Percentiles rank a stretch among this genome's conserved stretches.
Conservation (phyloP, 768 basidiomycete species). For the Sarcodon aspratus region DNA sequence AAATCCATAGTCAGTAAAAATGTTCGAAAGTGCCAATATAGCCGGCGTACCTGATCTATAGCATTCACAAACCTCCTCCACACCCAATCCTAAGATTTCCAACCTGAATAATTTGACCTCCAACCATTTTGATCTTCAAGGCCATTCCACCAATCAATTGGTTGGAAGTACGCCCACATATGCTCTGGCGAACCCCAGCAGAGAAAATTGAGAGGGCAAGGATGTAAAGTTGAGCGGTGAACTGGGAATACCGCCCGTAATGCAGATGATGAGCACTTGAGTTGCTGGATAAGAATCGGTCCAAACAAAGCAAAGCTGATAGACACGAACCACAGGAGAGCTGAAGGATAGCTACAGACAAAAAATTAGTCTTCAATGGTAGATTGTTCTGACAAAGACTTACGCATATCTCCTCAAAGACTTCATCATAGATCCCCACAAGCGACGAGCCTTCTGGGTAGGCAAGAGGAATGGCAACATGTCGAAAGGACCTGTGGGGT, state of each 20-base stretch:
- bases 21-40: too few relatives aligned
- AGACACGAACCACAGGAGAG: slow-evolving; percentile 18
- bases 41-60: too few relatives aligned
- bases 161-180: slow-evolving; percentile 18
- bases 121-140: slow-evolving; percentile 18
- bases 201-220: slow-evolving; percentile 14
- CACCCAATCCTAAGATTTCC: too few relatives aligned
- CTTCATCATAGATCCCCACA: neutral
- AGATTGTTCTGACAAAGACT: neutral
- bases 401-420: neutral
- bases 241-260: slow-evolving; percentile 19
- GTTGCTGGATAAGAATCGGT: slow-evolving; percentile 16
- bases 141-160: slow-evolving; percentile 18
- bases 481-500: too few relatives aligned
- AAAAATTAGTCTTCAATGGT: neutral
- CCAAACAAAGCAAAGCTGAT: slow-evolving; percentile 11
- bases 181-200: slow-evolving; percentile 12
- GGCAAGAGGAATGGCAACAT: too few relatives aligned
- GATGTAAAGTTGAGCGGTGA: slow-evolving; percentile 14
- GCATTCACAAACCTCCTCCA: too few relatives aligned
- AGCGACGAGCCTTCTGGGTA: neutral
- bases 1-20: too few relatives aligned
- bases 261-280: slow-evolving; percentile 16
- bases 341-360: slow-evolving; percentile 13
- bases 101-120: too few relatives aligned